Evolutionary conservation across 225 moss, liverwort and hornwort genomes (phyloP).

Genomic region (Straminergon stramineum): DNA sequence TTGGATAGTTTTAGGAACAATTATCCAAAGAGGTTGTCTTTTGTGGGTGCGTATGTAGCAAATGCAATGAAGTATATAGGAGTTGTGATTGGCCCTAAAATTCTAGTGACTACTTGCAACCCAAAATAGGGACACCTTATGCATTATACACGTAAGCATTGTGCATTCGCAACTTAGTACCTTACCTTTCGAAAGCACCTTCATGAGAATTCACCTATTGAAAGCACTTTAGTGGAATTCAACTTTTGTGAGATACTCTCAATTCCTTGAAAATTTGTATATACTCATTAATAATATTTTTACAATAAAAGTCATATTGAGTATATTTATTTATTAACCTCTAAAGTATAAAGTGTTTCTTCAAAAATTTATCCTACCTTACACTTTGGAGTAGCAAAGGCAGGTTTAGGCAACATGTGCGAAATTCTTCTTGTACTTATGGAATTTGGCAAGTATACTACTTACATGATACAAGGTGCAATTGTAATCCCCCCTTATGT

Average conservation of each 20-base stretch:
- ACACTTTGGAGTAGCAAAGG: accelerated
- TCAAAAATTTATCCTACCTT: neutral
- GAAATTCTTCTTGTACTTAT: neutral
- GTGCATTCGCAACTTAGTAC: neutral
- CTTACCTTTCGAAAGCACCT: neutral
- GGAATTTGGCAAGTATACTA: neutral
- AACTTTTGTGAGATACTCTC: neutral
- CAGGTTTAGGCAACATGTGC: too few relatives aligned
- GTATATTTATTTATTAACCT: neutral
- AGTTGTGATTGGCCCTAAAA: neutral
- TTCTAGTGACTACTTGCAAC: neutral
- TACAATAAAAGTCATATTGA: neutral
- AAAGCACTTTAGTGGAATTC: neutral
- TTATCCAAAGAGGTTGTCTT: neutral
- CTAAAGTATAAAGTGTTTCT: neutral
- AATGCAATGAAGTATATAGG: accelerated
- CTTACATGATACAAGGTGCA: neutral
- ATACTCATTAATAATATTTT: neutral
- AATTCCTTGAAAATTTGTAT: neutral
- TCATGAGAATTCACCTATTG: too few relatives aligned
- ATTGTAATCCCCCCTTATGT: too few relatives aligned
- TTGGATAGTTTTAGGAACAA: neutral
- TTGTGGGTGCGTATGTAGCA: accelerated
- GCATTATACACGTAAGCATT: accelerated
- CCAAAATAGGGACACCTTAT: neutral